Conservation (phyloP, 306 rosid genomes). For the Quercus parvula region DNA sequence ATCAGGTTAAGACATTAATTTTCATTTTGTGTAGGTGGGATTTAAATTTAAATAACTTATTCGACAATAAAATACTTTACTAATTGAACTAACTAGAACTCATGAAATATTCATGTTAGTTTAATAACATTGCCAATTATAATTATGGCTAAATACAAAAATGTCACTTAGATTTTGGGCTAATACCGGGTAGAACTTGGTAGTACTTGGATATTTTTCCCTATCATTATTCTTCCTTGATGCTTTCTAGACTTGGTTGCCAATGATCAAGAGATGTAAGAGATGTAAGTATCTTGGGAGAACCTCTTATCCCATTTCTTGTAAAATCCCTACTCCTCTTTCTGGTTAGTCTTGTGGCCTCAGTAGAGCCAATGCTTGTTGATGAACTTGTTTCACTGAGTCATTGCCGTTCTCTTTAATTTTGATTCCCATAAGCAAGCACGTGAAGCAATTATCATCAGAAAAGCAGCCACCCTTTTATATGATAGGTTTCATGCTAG, state of each 20-base stretch:
- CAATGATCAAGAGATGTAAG: conserved; percentile 33
- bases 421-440: conserved; percentile 18
- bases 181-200: too few relatives aligned
- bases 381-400: conserved; percentile 15
- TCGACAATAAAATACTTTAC: too few relatives aligned
- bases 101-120: too few relatives aligned
- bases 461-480: conserved; percentile 3
- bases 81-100: too few relatives aligned
- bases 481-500: conserved; percentile 7
- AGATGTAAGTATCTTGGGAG: conserved; percentile 28
- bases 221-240: conserved; percentile 46
- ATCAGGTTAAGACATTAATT: too few relatives aligned
- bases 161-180: too few relatives aligned
- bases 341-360: conserved; percentile 15
- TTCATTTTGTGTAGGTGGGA: too few relatives aligned
- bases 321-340: conserved; percentile 26
- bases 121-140: background rate
- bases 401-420: conserved; percentile 19
- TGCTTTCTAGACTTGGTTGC: conserved; percentile 61
- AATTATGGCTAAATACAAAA: too few relatives aligned
- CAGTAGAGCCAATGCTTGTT: conserved; percentile 8
- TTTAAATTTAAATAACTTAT: too few relatives aligned
- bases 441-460: conserved; percentile 8
- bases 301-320: conserved; percentile 29
- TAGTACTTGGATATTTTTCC: too few relatives aligned